phyloP scores from a whole-genome alignment of 768 basidiomycete species.

The Suillus luteus region DNA sequence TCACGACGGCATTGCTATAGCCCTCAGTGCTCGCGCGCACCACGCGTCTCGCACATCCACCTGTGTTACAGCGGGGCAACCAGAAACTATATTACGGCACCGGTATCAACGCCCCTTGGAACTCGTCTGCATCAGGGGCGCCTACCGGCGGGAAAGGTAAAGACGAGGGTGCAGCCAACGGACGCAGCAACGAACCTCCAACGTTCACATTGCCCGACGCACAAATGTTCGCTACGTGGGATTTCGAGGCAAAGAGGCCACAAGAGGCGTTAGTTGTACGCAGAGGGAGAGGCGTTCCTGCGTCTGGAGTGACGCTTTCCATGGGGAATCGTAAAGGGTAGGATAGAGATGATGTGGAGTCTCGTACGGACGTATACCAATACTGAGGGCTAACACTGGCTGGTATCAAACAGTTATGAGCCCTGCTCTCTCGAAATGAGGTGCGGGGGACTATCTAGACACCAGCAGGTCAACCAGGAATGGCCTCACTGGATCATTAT shows the following conservation, averaged over 20 bases:
- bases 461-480: no score
- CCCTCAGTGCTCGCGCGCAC: constrained; percentile 59
- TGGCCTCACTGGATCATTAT: no score
- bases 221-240: constrained; percentile 53
- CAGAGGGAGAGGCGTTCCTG: constrained; percentile 28
- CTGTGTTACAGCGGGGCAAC: constrained; percentile 52
- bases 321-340: constrained; percentile 1
- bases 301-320: constrained; percentile 21
- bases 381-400: no score
- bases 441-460: no score
- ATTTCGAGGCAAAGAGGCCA: constrained; percentile 46
- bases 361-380: no score
- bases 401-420: no score
- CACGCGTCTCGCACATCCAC: constrained; percentile 65
- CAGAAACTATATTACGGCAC: constrained; percentile 45
- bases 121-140: constrained; percentile 31
- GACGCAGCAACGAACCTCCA: constrained; percentile 26
- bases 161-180: constrained; percentile 25
- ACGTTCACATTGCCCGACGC: constrained; percentile 46
- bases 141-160: constrained; percentile 28
- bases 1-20: constrained; percentile 31
- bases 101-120: constrained; percentile 47
- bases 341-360: no score
- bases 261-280: constrained; percentile 38
- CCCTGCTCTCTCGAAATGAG: no score